Evolutionary conservation across 805 yeast species (phyloP).

Genomic region (Wickerhamomyces sydowiorum): DNA sequence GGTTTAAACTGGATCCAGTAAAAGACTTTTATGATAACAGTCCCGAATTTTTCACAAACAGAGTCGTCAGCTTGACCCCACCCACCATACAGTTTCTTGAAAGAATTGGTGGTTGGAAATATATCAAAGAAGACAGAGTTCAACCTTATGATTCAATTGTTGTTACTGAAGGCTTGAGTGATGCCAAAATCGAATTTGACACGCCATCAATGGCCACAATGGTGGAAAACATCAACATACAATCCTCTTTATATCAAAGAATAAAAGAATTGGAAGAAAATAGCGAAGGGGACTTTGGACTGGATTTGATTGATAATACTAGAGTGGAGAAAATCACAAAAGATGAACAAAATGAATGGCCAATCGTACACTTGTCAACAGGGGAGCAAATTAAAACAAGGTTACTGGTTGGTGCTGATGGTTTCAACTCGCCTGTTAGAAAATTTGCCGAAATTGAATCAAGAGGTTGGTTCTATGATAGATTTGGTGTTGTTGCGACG

Average conservation of each 20-base stretch:
- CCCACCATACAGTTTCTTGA: slow-evolving; percentile 61
- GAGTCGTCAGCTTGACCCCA: slow-evolving; percentile 86
- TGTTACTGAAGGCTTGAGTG: slow-evolving; percentile 80
- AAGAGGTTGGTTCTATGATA: slow-evolving; percentile 87
- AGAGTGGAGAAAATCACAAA: slow-evolving; percentile 54
- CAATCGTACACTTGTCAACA: slow-evolving; percentile 57
- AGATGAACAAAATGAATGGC: slow-evolving; percentile 56
- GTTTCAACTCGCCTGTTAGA: slow-evolving; percentile 90
- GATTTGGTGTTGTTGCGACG: slow-evolving; percentile 92
- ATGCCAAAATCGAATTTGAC: slow-evolving; percentile 68
- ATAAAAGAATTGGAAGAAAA: slow-evolving; percentile 35
- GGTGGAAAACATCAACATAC: slow-evolving; percentile 86
- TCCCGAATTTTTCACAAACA: slow-evolving; percentile 54
- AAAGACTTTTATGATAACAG: slow-evolving; percentile 34
- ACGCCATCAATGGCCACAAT: slow-evolving; percentile 66
- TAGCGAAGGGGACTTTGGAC: slow-evolving; percentile 15
- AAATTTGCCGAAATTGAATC: slow-evolving; percentile 74
- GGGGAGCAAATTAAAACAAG: slow-evolving; percentile 65
- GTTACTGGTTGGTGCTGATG: slow-evolving; percentile 91
- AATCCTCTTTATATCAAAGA: slow-evolving; percentile 58
- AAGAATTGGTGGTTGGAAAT: slow-evolving; percentile 71
- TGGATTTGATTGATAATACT: slow-evolving; percentile 54
- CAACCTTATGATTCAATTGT: slow-evolving; percentile 75
- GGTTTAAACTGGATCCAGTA: slow-evolving; percentile 49
- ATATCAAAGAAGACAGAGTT: slow-evolving; percentile 62